Percentiles rank a stretch among this genome's conserved stretches.
These are phyloP conservation scores for Excoecaria agallocha DNA, from an alignment of 345 rosid genomes.

Conservation along the genomic window DNA sequence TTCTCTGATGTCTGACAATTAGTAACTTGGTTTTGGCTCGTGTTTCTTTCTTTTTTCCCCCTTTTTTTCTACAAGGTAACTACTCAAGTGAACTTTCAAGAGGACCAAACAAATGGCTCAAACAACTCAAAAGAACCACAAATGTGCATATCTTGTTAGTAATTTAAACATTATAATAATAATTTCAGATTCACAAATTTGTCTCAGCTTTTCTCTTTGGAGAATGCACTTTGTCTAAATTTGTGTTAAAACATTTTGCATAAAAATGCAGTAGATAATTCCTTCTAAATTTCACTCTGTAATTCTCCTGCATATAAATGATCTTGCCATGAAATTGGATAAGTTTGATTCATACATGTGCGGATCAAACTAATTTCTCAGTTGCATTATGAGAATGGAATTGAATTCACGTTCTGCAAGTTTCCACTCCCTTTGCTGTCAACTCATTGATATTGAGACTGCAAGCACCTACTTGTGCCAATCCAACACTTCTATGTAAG, in stretches of 20 bases:
- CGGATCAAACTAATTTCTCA: constrained; percentile 3
- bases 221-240: not conserved
- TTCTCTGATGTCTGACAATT: too few relatives aligned
- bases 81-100: too few relatives aligned
- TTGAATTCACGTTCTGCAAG: not conserved
- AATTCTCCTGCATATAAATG: not conserved
- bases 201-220: not conserved
- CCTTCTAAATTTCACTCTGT: not conserved
- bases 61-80: too few relatives aligned
- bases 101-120: not conserved
- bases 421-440: not conserved
- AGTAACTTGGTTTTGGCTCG: too few relatives aligned
- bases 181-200: not conserved
- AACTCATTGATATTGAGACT: not conserved
- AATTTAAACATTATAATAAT: not conserved
- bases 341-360: not conserved
- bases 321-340: not conserved
- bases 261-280: not conserved
- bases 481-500: not conserved
- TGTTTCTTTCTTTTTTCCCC: too few relatives aligned
- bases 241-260: not conserved
- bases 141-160: not conserved
- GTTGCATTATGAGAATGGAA: not conserved
- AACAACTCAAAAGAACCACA: not conserved
- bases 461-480: not conserved